Evolutionary conservation across 345 rosid genomes (phyloP).

Genomic region (Luvunga scandens): DNA sequence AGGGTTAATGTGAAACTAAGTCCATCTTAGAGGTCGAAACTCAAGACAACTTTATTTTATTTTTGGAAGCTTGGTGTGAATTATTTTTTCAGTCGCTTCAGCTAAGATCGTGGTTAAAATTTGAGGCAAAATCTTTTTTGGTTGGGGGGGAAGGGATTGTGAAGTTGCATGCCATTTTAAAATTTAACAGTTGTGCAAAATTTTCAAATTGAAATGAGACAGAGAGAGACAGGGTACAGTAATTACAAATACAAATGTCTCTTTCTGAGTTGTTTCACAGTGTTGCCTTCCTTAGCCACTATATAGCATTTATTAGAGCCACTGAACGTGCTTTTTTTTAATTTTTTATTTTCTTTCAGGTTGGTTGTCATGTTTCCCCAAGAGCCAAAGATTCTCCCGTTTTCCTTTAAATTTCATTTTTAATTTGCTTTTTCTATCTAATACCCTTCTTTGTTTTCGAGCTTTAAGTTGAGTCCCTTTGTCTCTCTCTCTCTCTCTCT

Average conservation of each 20-base stretch:
- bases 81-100: not conserved
- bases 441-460: not conserved
- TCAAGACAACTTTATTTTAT: too few species aligned
- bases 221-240: too few species aligned
- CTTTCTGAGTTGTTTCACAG: not conserved
- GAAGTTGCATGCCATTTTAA: not conserved
- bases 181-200: not conserved
- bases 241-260: not conserved
- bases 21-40: not conserved
- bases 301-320: not conserved
- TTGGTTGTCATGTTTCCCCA: slow-evolving; percentile 6
- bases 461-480: not conserved
- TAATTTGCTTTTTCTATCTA: not conserved
- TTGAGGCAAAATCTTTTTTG: not conserved
- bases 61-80: not conserved
- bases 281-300: not conserved
- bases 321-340: not conserved
- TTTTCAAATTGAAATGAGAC: not conserved
- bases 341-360: not conserved
- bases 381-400: slow-evolving; percentile 6
- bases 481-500: not conserved
- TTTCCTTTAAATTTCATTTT: not conserved
- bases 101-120: not conserved
- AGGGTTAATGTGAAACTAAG: not conserved
- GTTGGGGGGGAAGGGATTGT: not conserved